These are phyloP conservation scores for Stylonectria norvegica DNA, from an alignment of 2,329 filamentous ascomycete genomes.

Conservation along the genomic window DNA sequence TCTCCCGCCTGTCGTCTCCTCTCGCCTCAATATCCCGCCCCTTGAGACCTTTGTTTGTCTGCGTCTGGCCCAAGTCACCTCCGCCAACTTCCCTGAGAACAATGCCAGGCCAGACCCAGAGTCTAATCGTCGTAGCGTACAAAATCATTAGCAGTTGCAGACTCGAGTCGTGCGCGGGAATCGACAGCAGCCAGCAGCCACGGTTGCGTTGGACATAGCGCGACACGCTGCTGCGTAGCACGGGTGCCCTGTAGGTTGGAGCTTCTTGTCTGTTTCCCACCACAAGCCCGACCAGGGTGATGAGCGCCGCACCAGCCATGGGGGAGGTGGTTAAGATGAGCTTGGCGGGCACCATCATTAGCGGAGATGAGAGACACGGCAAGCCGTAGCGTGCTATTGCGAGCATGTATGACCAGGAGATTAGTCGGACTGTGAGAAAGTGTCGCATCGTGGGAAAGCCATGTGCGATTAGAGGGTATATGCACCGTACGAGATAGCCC, in stretches of 20 bases:
- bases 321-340: slow-evolving; percentile 29
- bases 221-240: slow-evolving; percentile 10
- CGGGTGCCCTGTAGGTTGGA: slow-evolving; percentile 10
- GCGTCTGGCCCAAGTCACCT: background rate
- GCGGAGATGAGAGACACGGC: slow-evolving; percentile 30
- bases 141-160: background rate
- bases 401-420: background rate
- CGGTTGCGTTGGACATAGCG: slow-evolving; percentile 8
- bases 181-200: background rate
- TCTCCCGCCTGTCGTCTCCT: too few species aligned
- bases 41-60: too few species aligned
- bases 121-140: background rate
- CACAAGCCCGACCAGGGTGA: slow-evolving; percentile 14
- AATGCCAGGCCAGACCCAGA: background rate
- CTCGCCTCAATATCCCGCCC: too few species aligned
- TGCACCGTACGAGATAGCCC: slow-evolving; percentile 22
- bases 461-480: background rate
- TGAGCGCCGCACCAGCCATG: slow-evolving; percentile 26
- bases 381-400: slow-evolving; percentile 16
- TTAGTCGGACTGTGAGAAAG: slow-evolving; percentile 5
- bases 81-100: background rate
- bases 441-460: fast-evolving
- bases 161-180: background rate
- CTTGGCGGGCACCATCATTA: slow-evolving; percentile 30
- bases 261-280: slow-evolving; percentile 7